Conservation (phyloP, 2,329 filamentous ascomycete species). For the Hyphodiscus sp. region DNA sequence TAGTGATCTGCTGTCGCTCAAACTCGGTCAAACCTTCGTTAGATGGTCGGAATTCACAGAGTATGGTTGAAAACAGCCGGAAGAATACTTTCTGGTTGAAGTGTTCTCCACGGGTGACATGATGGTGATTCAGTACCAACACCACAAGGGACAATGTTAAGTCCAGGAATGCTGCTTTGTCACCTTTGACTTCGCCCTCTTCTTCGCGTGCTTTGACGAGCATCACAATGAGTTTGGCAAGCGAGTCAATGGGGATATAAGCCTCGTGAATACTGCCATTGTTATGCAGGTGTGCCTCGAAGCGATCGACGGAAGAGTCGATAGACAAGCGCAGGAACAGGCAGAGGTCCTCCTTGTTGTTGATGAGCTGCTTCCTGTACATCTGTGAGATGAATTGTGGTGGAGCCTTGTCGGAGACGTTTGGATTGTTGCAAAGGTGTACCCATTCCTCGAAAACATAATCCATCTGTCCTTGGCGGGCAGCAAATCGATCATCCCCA, state of each 20-base stretch:
- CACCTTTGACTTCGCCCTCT: conserved; percentile 50
- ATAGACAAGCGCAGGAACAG: conserved; percentile 76
- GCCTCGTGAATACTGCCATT: conserved; percentile 52
- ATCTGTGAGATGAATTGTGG: conserved; percentile 79
- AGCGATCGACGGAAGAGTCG: conserved; percentile 71
- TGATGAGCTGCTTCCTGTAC: conserved; percentile 66
- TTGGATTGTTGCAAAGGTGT: conserved; percentile 70
- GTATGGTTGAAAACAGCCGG: conserved; percentile 75
- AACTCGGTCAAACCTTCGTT: conserved; percentile 52
- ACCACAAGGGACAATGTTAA: conserved; percentile 71
- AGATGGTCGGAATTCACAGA: conserved; percentile 64
- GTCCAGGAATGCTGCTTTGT: conserved; percentile 67
- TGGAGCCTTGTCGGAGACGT: conserved; percentile 64
- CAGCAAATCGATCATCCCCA: conserved; percentile 48
- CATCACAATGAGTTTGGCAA: conserved; percentile 72
- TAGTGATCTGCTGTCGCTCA: conserved; percentile 62
- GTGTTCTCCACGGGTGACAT: conserved; percentile 69
- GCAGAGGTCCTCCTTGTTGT: conserved; percentile 67
- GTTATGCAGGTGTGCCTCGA: conserved; percentile 61
- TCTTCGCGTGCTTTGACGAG: conserved; percentile 66
- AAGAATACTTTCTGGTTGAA: conserved; percentile 90
- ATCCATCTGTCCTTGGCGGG: conserved; percentile 76
- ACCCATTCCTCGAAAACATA: conserved; percentile 98
- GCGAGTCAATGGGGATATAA: conserved; percentile 64
- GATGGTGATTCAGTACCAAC: conserved; percentile 78